Evolutionary conservation across 352 stramenopile genomes (phyloP), one percentile per base, ranked within the genome.

Genomic region (Pythium phragmitis): DNA sequence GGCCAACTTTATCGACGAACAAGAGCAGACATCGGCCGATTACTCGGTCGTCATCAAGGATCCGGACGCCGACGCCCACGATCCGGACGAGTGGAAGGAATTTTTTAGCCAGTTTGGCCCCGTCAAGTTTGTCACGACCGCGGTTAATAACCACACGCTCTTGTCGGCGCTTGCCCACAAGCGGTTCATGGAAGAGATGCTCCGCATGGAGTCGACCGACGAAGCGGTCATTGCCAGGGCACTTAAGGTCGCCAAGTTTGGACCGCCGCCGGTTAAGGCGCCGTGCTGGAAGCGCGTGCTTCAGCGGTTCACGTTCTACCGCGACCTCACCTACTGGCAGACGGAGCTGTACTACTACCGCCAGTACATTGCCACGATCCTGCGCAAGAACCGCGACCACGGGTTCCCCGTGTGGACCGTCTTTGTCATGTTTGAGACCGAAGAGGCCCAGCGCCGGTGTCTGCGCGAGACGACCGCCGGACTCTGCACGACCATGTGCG

Each of bases 381-480:
- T 88, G 37, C 36, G 82, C 42, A 45, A 65, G 7, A 41, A 82
- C 34, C 51, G 56, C 7, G 49, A 65, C 2, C 16, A 16, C 0
- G 81, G 69, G 11, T 89, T 82, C 63, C 74, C 65, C 9, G 80
- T 85, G n/a, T 89, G 75, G 76, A 83, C 73, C 0, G 84, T 94
- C 5, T 92, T 90, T 60, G 77, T 89, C 36, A 87, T 83, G 75
- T 93, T 93, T 57, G 80, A 91, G 64, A 85, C 69, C 19, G 85
- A 93, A 51, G 74, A 77, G n/a, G 73, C 73, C 3, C 79, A 91
- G 59, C 79, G 74, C 34, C 48, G 58, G 11, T 89, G 80, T 57
- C 57, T 93, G 11, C 59, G 73, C 9, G 71, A 82, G 60, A 87
- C 72, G 19, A 73, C 65, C 1, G 80, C 79, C 1, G 81, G 81